A percentile compares a stretch with the other conserved stretches of the same genome.
Conservation (phyloP, 176 grass and related monocot species). For the Tillandsia leiboldiana region DNA sequence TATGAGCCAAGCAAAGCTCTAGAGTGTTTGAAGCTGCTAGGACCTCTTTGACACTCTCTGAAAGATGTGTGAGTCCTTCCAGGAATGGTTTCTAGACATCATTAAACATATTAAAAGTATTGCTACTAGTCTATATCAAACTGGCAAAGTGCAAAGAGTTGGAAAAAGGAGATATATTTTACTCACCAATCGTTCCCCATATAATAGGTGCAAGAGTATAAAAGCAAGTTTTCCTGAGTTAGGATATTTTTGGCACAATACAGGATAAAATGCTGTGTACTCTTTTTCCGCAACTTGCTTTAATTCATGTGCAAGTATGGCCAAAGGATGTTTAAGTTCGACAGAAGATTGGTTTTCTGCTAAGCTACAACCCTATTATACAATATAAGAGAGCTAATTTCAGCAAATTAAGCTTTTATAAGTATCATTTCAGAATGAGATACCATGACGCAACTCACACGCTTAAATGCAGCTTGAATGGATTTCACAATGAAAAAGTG, state of each 20-base stretch:
- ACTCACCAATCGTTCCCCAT: conserved; percentile 75
- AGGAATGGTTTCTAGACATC: conserved; percentile 53
- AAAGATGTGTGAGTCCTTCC: conserved; percentile 31
- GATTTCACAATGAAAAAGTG: conserved; percentile 71
- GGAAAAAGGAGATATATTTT: conserved; percentile 2
- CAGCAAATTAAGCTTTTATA: conserved; percentile 1
- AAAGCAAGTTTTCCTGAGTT: conserved; percentile 57
- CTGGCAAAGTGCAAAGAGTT: neutral
- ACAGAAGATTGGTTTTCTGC: conserved; percentile 35
- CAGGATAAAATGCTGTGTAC: conserved; percentile 39
- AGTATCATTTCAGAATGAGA: conserved; percentile 5
- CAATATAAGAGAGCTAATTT: conserved; percentile 11
- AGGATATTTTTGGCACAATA: conserved; percentile 51
- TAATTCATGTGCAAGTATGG: conserved; percentile 52
- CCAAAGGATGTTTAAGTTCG: conserved; percentile 46
- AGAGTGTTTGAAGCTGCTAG: conserved; percentile 52
- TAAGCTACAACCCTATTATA: conserved; percentile 39
- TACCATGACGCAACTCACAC: conserved; percentile 35
- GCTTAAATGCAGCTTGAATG: conserved; percentile 55
- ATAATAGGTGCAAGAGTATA: conserved; percentile 53
- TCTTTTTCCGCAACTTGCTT: conserved; percentile 70
- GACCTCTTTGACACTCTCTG: conserved; percentile 42
- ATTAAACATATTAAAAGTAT: conserved; percentile 27
- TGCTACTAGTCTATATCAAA: neutral
- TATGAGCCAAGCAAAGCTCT: conserved; percentile 62